Conservation (phyloP, 768 basidiomycete species). For the Naganishia antarctica region DNA sequence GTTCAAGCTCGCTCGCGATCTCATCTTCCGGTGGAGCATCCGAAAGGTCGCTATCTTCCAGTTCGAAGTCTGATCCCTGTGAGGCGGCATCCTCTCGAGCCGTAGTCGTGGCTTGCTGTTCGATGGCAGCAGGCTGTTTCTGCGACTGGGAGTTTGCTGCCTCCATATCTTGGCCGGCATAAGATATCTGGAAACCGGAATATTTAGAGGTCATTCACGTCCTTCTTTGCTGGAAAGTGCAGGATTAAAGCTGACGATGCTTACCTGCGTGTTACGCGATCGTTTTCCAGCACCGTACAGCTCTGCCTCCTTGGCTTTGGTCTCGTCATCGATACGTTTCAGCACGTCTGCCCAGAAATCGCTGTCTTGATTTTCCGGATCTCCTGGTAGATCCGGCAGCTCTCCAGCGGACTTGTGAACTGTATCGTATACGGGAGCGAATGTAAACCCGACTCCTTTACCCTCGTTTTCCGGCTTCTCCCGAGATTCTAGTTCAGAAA, state of each 20-base stretch:
- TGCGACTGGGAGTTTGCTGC: background rate
- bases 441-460: conserved; percentile 22
- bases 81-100: conserved; percentile 2
- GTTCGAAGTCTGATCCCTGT: conserved; percentile 1
- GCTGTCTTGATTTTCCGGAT: conserved; percentile 10
- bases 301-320: conserved; percentile 12
- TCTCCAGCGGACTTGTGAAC: conserved; percentile 16
- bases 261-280: conserved; percentile 4
- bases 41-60: background rate
- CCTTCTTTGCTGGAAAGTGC: no score
- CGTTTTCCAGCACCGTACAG: conserved; percentile 25
- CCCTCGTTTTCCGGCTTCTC: conserved; percentile 6
- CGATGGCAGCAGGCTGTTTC: background rate
- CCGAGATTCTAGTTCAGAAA: conserved; percentile 68
- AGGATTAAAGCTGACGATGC: background rate
- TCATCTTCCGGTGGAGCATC: background rate
- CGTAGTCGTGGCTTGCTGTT: background rate
- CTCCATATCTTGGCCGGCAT: background rate
- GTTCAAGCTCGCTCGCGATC: background rate
- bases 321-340: conserved; percentile 22
- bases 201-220: no score
- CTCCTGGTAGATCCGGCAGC: conserved; percentile 9
- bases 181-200: background rate
- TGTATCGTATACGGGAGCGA: conserved; percentile 28
- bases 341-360: conserved; percentile 25